Percentiles rank a stretch among this genome's conserved stretches.
Conservation (phyloP, 2,329 filamentous ascomycete species). For the Alternaria triticina region DNA sequence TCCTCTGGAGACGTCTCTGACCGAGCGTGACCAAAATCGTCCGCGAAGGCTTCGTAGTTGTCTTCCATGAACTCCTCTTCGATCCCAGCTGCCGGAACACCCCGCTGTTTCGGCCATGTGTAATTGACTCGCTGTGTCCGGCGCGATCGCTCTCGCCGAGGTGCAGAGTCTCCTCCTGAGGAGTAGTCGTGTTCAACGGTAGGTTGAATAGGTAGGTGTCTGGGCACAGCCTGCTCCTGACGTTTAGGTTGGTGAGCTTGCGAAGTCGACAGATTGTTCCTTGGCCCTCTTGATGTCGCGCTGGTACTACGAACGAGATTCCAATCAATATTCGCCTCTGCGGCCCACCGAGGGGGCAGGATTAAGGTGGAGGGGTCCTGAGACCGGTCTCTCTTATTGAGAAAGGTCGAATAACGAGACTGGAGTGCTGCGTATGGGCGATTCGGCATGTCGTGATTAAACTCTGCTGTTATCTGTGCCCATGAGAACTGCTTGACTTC, state of each 20-base stretch:
- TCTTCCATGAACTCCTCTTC: conserved; percentile 8
- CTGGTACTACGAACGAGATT: conserved; percentile 14
- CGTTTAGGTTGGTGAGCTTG: not conserved
- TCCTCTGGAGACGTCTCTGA: conserved; percentile 24
- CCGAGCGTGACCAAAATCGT: not conserved
- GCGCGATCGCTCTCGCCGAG: conserved; percentile 22
- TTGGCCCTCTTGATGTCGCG: conserved; percentile 6
- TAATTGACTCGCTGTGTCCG: conserved; percentile 38
- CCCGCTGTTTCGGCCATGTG: conserved; percentile 28
- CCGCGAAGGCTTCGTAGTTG: not conserved
- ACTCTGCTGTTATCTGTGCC: conserved; percentile 42
- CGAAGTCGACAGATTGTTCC: not conserved
- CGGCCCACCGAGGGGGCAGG: conserved; percentile 33
- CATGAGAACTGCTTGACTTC: conserved; percentile 48
- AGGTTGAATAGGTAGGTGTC: not conserved
- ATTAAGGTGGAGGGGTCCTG: conserved; percentile 29
- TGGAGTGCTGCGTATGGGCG: conserved; percentile 36
- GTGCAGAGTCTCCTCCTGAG: conserved; percentile 24
- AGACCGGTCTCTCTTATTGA: conserved; percentile 35
- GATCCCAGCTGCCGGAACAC: not conserved
- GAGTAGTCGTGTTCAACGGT: conserved; percentile 22
- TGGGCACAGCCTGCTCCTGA: not conserved
- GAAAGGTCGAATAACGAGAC: conserved; percentile 32
- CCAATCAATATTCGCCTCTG: conserved; percentile 36
- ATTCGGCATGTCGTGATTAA: conserved; percentile 37